Evolutionary conservation across 305 asterid genomes (phyloP), one percentile per base, ranked within the genome.

Genomic region (Fraxinus dipetala): DNA sequence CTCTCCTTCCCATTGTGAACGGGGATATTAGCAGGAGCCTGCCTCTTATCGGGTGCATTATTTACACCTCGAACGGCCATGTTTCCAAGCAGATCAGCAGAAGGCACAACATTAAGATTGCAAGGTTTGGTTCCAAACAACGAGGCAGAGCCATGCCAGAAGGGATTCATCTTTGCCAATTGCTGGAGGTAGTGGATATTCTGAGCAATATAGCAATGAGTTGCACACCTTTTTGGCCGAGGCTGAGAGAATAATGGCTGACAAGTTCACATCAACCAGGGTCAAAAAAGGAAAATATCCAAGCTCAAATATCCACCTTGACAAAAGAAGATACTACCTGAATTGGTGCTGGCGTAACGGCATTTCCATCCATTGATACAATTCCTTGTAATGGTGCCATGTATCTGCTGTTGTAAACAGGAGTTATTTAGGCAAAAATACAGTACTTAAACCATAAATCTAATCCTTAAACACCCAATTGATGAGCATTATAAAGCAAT

Each of bases 371-470:
- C 91, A 95, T 79, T 0, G 99, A 89, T n/a, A 96, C 90, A 75
- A 92, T 95, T 79, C 98, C 98, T 89, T 90, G 98, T 51, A 94
- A 83, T 1, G 99, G 99, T 14, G 97, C 89, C 98, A 96, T 88
- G 87, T 94, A 96, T 88, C 99, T 95, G 92, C 80, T 14, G 82
- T 85, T 70, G 28, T 79, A 20, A 63, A 87, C 78, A 28, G 8
- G 76, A 79, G 82, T 91, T 85, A 89, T 24, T 79, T 84, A 45
- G 7, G 80, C 76, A 82, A 74, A 76, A 24, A 61, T 32, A 6
- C 40, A 72, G 75, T 18, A 82, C 51, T 79, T 38, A 63, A 61
- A 31, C 81, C 85, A 77, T 32, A 85, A 67, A 83, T 83, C 80
- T 35, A 80, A 35, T 0, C 77, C 80, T 34, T 8, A 75, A 81